A percentile compares a stretch with the other conserved stretches of the same genome.
phyloP scores from a whole-genome alignment of 2,329 filamentous ascomycete species.

The Acrocalymma vagum region DNA sequence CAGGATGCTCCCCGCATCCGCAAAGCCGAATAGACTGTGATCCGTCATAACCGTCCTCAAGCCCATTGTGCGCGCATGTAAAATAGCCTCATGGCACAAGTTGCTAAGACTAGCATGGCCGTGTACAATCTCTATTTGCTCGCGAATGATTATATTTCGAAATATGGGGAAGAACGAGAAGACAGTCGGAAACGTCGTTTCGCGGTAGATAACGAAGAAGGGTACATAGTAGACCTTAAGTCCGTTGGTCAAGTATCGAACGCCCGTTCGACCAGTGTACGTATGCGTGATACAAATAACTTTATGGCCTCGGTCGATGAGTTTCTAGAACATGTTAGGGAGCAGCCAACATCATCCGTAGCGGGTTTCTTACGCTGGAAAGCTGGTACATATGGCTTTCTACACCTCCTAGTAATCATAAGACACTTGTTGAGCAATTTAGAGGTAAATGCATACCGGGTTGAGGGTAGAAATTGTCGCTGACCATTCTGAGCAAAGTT shows the following conservation, averaged over 20 bases:
- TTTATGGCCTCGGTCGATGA: constrained; percentile 97
- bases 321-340: constrained; percentile 65
- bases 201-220: constrained; percentile 94
- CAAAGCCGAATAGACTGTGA: constrained; percentile 96
- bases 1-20: constrained; percentile 92
- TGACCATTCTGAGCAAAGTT: constrained; percentile 75
- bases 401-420: constrained; percentile 70
- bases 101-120: constrained; percentile 95
- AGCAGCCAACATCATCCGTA: constrained; percentile 1
- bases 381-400: constrained; percentile 99
- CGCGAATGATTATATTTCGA: constrained; percentile 92
- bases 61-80: constrained; percentile 96
- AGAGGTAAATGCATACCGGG: constrained; percentile 63
- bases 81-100: constrained; percentile 91
- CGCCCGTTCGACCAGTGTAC: constrained; percentile 87
- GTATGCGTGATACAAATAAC: constrained; percentile 97
- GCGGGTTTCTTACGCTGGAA: constrained; percentile 66
- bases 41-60: constrained; percentile 96
- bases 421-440: constrained; percentile 20
- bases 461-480: constrained; percentile 99
- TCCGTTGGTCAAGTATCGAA: constrained; percentile 96
- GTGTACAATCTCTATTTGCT: constrained; percentile 96
- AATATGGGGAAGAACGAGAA: constrained; percentile 99
- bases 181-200: constrained; percentile 92
- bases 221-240: constrained; percentile 98